These are phyloP conservation scores for Leucocoprinus birnbaumii DNA, from an alignment of 768 basidiomycete species.

Conservation along the genomic window DNA sequence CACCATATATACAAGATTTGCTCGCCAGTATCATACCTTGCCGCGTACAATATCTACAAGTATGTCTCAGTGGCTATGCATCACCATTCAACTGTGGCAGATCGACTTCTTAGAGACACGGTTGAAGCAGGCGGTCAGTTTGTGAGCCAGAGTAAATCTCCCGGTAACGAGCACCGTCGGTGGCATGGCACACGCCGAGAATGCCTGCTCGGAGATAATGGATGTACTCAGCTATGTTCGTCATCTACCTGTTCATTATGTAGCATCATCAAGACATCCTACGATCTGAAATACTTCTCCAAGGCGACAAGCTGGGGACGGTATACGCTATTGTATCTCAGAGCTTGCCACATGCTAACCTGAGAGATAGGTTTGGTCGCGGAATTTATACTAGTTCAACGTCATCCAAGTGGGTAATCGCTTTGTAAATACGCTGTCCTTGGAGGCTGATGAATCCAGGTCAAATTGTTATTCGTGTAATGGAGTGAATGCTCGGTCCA, in stretches of 20 bases:
- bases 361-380: conserved; percentile 54
- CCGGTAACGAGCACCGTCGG: conserved; percentile 71
- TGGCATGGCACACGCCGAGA: conserved; percentile 73
- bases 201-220: conserved; percentile 63
- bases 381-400: conserved; percentile 75
- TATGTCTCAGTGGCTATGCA: conserved; percentile 24
- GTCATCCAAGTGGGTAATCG: conserved; percentile 66
- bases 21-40: conserved; percentile 41
- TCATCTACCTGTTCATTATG: conserved; percentile 60
- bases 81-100: neutral
- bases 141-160: conserved; percentile 44
- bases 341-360: neutral
- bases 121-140: conserved; percentile 66
- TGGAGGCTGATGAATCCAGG: conserved; percentile 22
- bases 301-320: conserved; percentile 76
- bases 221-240: conserved; percentile 52
- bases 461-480: conserved; percentile 72
- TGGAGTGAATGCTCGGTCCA: conserved; percentile 47
- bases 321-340: conserved; percentile 25
- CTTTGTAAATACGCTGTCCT: neutral
- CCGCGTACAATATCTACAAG: conserved; percentile 62
- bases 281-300: conserved; percentile 58
- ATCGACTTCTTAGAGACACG: conserved; percentile 42
- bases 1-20: conserved; percentile 65
- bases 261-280: conserved; percentile 61